phyloP scores from a whole-genome alignment of 495 filamentous ascomycete genomes.

The Penicillium macrosclerotiorum region DNA sequence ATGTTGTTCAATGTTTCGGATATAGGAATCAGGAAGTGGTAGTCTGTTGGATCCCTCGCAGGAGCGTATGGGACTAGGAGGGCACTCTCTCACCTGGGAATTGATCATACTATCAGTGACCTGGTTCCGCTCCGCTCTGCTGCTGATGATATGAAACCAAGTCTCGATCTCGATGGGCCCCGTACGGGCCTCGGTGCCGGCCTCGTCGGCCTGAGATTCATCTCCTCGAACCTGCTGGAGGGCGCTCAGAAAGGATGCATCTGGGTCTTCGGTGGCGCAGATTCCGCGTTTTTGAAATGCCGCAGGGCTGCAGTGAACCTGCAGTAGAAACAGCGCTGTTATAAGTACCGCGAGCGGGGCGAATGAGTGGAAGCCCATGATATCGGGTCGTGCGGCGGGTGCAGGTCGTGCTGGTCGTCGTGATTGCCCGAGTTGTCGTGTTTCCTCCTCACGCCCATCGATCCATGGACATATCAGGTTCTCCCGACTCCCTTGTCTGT shows the following conservation, averaged over 20 bases:
- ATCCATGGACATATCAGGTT: neutral
- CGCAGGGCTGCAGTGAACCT: slow-evolving; percentile 20
- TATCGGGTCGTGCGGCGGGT: too few species aligned
- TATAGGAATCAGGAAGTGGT: too few species aligned
- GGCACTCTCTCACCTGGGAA: slow-evolving; percentile 35
- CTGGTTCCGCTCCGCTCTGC: slow-evolving; percentile 26
- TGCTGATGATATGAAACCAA: slow-evolving; percentile 49
- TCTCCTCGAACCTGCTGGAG: slow-evolving; percentile 22
- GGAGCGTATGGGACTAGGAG: neutral
- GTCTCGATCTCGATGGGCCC: slow-evolving; percentile 44
- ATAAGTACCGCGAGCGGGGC: slow-evolving; percentile 22
- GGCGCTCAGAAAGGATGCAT: slow-evolving; percentile 25
- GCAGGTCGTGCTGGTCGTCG: slow-evolving; percentile 17
- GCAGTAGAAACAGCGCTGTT: slow-evolving; percentile 15
- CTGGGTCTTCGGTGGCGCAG: slow-evolving; percentile 40
- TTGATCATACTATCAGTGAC: slow-evolving; percentile 42
- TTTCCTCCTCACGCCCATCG: slow-evolving; percentile 10
- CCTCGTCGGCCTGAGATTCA: slow-evolving; percentile 8
- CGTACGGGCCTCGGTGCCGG: slow-evolving; percentile 22
- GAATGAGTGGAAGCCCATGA: slow-evolving; percentile 28
- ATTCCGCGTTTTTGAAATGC: slow-evolving; percentile 24
- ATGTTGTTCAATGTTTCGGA: too few species aligned
- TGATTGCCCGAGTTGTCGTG: slow-evolving; percentile 13
- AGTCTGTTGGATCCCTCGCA: neutral
- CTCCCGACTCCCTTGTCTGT: neutral